These are phyloP conservation scores for Kwoniella europaea DNA, from an alignment of 768 basidiomycete species.

Conservation along the genomic window DNA sequence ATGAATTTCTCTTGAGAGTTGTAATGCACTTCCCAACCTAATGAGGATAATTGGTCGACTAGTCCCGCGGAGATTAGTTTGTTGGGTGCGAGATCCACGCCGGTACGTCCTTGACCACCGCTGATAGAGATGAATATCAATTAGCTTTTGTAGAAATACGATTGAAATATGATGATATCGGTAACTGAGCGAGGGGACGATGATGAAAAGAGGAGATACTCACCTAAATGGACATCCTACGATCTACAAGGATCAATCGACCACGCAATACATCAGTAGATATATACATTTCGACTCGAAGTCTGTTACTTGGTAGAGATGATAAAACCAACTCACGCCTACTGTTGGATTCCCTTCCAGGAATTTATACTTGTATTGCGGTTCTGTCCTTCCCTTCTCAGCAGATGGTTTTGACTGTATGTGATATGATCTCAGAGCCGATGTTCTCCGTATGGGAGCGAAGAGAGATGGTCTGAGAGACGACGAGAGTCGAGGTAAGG, in stretches of 20 bases:
- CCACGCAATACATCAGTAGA: conserved; percentile 17
- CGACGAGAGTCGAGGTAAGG: background rate
- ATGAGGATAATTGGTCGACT: conserved; percentile 70
- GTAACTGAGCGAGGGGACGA: background rate
- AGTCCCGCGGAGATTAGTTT: conserved; percentile 87
- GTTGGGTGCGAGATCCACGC: conserved; percentile 66
- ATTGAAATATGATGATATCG: too few relatives aligned
- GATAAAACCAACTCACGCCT: conserved; percentile 66
- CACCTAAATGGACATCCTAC: conserved; percentile 96
- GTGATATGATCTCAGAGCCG: background rate
- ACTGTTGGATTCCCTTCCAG: conserved; percentile 73
- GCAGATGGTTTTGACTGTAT: conserved; percentile 24
- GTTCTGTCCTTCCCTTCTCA: conserved; percentile 21
- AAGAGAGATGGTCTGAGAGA: background rate
- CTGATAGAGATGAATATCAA: conserved; percentile 1
- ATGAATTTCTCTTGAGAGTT: conserved; percentile 87
- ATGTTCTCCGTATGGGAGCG: background rate
- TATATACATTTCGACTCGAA: background rate
- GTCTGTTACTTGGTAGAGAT: background rate
- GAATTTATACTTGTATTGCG: conserved; percentile 61
- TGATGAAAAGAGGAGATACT: conserved; percentile 41
- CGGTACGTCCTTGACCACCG: conserved; percentile 46
- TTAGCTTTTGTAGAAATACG: background rate
- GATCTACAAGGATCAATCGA: conserved; percentile 63
- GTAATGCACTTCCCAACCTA: conserved; percentile 89